Evolutionary conservation across 2,329 filamentous ascomycete species (phyloP).

Genomic region (Fusarium sp.): DNA sequence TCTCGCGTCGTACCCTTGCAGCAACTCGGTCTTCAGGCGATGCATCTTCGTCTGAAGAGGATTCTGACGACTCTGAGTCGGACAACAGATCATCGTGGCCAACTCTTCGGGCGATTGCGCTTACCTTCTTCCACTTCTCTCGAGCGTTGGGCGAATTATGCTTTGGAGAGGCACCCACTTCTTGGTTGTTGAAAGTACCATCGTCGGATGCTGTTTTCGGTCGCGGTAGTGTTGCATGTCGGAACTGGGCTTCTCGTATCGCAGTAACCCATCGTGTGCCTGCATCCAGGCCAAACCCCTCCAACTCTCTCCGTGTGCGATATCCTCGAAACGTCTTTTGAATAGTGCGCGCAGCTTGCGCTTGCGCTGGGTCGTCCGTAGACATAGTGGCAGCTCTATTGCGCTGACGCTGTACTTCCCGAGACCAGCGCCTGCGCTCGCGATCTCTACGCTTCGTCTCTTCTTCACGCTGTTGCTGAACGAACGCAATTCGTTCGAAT

Average conservation of each 20-base stretch:
- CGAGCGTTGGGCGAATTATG: slow-evolving; percentile 60
- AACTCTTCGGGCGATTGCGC: slow-evolving; percentile 77
- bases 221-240: slow-evolving; percentile 62
- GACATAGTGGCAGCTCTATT: slow-evolving; percentile 32
- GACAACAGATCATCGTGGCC: slow-evolving; percentile 74
- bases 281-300: slow-evolving; percentile 77
- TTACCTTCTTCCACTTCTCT: slow-evolving; percentile 81
- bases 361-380: slow-evolving; percentile 49
- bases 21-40: slow-evolving; percentile 56
- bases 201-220: slow-evolving; percentile 46
- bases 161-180: slow-evolving; percentile 16
- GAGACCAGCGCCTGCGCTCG: slow-evolving; percentile 54
- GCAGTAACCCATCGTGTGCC: slow-evolving; percentile 79
- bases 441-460: slow-evolving; percentile 58
- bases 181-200: slow-evolving; percentile 10
- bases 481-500: slow-evolving; percentile 61
- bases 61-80: slow-evolving; percentile 53
- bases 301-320: slow-evolving; percentile 76
- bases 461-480: slow-evolving; percentile 63
- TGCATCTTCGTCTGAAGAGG: slow-evolving; percentile 48
- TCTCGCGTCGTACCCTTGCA: slow-evolving; percentile 56
- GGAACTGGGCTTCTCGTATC: slow-evolving; percentile 67
- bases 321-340: slow-evolving; percentile 85
- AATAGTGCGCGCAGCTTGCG: slow-evolving; percentile 67
- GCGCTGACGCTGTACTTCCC: slow-evolving; percentile 48